Evolutionary conservation across 2,329 filamentous ascomycete species (phyloP), one percentile per base, ranked within the genome.

Genomic region (Monosporascus sp.): DNA sequence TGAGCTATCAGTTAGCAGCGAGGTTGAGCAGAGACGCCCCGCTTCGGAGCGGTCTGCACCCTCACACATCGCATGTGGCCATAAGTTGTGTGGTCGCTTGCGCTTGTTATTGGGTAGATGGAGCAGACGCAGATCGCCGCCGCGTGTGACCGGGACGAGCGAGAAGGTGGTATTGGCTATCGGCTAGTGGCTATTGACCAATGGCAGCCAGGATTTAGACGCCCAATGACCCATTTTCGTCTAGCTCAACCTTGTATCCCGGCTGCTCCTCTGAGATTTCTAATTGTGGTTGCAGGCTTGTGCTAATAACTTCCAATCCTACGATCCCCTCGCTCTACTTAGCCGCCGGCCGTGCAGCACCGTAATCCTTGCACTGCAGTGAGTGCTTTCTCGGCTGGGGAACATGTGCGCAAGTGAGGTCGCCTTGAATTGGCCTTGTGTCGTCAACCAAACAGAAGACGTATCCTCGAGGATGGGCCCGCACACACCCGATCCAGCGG

Each of bases 261-360:
- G 58, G 56, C 57, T 55, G 40, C 50, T 50, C 51, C 40, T 40
- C 48, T 52, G 51, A 51, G 48, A 52, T 60, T 59, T 61, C 59
- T 65, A 63, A 63, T 62, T 62, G 58, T 59, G 56, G 56, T 49
- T 52, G 44, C 49, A 22, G 46, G 38, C 52, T 51, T 50, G 56
- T 61, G 57, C 52, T 58, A 48, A 53, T 50, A 59, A 59, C 45
- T 54, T 52, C 50, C 51, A 22, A 47, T 26, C 40, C 52, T 37
- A 52, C 44, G 48, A 52, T 53, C 56, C 61, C 58, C 57, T 61
- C 62, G 61, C 56, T 58, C 58, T 66, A 65, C 66, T 69, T 75
- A 75, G 62, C 72, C 72, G 72, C 72, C 71, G 67, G 64, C 54
- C 64, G 54, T 73, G 70, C 71, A 71, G 69, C 65, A 62, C 65